Evolutionary conservation across 371 early-diverging fungal genomes (phyloP).

Genomic region (Dichotomocladium elegans): DNA sequence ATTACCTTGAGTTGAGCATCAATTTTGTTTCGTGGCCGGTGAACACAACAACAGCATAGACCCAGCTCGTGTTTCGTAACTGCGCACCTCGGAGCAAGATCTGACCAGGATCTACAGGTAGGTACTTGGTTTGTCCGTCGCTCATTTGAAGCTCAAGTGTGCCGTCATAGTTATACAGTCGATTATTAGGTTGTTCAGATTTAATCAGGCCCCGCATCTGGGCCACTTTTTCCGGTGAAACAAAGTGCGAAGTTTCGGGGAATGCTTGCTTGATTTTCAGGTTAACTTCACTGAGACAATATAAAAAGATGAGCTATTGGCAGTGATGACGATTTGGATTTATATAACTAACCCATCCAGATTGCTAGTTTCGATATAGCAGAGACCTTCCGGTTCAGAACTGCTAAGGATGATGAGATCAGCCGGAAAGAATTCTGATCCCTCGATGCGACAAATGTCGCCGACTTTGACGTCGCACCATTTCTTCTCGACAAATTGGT

Average conservation of each 20-base stretch:
- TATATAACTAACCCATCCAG: conserved; percentile 76
- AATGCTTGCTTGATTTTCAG: conserved; percentile 88
- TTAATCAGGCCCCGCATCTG: conserved; percentile 58
- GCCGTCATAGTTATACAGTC: conserved; percentile 85
- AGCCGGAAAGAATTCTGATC: conserved; percentile 89
- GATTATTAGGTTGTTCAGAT: conserved; percentile 86
- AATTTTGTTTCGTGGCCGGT: conserved; percentile 92
- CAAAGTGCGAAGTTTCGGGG: conserved; percentile 63
- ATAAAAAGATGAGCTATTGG: neutral
- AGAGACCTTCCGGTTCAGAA: conserved; percentile 81
- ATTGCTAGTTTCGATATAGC: conserved; percentile 95
- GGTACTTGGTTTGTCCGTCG: conserved; percentile 51
- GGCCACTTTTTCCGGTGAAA: conserved; percentile 60
- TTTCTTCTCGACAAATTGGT: conserved; percentile 58
- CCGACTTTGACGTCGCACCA: conserved; percentile 89
- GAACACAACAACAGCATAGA: conserved; percentile 81
- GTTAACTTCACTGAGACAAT: conserved; percentile 76
- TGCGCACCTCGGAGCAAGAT: conserved; percentile 80
- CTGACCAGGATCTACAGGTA: conserved; percentile 80
- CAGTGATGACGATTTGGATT: neutral
- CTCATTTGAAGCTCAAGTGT: conserved; percentile 48
- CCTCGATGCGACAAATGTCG: conserved; percentile 85
- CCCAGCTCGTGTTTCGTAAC: conserved; percentile 82
- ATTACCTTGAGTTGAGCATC: conserved; percentile 77
- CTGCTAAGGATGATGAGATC: conserved; percentile 87